Percentiles rank a stretch among this genome's conserved stretches.
These are phyloP conservation scores for Diaporthe vexans DNA, from an alignment of 2,329 filamentous ascomycete genomes.

Conservation along the genomic window DNA sequence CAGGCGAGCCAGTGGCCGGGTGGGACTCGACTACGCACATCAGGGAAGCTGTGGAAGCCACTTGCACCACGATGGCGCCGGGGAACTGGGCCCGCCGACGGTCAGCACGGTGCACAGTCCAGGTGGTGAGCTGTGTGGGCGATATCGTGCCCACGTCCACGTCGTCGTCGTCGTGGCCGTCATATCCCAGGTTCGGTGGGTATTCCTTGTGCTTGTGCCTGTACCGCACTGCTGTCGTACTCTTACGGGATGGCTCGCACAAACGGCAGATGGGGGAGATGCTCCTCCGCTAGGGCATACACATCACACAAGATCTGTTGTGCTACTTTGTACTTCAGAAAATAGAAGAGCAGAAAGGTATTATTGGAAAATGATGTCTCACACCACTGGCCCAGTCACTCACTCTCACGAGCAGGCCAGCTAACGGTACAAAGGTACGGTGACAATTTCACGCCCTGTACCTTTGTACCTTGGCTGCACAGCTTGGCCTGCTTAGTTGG, in stretches of 20 bases:
- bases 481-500: neutral
- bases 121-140: constrained; percentile 6
- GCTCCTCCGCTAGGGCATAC: neutral
- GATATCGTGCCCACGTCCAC: constrained; percentile 7
- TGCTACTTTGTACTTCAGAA: neutral
- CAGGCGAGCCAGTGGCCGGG: neutral
- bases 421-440: too few species aligned
- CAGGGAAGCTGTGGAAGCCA: neutral
- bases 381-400: neutral
- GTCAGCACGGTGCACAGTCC: constrained; percentile 24
- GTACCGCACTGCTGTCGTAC: too few species aligned
- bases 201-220: neutral
- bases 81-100: constrained; percentile 29
- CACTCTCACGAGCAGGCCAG: too few species aligned
- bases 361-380: constrained; percentile 16
- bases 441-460: neutral
- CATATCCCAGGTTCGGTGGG: neutral
- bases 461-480: neutral
- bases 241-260: neutral
- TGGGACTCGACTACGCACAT: neutral
- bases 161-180: constrained; percentile 23
- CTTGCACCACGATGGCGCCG: neutral
- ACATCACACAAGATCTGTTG: constrained; percentile 12
- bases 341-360: neutral
- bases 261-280: neutral